A percentile compares a stretch with the other conserved stretches of the same genome.
These are phyloP conservation scores for Pseudonitzschia pungens DNA, from an alignment of 108 stramenopile species.

Conservation along the genomic window DNA sequence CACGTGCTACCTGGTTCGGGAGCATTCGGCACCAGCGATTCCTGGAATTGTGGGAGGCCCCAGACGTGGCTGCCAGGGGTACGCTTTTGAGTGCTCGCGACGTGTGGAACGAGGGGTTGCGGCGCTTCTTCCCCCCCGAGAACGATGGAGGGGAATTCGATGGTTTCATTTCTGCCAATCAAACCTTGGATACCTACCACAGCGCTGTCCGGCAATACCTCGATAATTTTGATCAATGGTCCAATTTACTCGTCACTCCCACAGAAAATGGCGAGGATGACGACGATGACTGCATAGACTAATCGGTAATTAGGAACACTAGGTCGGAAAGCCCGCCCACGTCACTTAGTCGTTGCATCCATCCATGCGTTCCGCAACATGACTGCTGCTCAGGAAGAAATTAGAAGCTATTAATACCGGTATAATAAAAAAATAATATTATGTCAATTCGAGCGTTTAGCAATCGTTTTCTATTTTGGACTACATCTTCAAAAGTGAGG, in stretches of 20 bases:
- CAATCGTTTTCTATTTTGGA: too few species aligned
- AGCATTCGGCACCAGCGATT: neutral
- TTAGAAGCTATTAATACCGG: too few species aligned
- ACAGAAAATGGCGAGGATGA: neutral
- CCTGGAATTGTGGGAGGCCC: neutral
- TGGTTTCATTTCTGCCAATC: neutral
- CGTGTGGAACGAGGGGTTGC: neutral
- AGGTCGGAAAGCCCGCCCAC: too few species aligned
- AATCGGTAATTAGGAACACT: too few species aligned
- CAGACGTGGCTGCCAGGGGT: neutral
- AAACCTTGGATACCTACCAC: neutral
- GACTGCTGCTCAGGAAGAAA: too few species aligned
- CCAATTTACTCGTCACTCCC: neutral
- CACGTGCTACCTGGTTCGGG: neutral
- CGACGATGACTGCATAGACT: too few species aligned
- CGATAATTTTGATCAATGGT: neutral
- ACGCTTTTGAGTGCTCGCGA: neutral
- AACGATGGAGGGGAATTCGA: neutral
- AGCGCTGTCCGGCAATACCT: neutral
- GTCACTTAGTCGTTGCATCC: too few species aligned
- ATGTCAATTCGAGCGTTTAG: too few species aligned
- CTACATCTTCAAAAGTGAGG: too few species aligned
- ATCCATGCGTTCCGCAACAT: too few species aligned
- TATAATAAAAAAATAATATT: too few species aligned
- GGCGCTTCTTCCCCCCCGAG: neutral